Conservation (phyloP, 2,329 filamentous ascomycete genomes). For the Bipolaris oryzae region DNA sequence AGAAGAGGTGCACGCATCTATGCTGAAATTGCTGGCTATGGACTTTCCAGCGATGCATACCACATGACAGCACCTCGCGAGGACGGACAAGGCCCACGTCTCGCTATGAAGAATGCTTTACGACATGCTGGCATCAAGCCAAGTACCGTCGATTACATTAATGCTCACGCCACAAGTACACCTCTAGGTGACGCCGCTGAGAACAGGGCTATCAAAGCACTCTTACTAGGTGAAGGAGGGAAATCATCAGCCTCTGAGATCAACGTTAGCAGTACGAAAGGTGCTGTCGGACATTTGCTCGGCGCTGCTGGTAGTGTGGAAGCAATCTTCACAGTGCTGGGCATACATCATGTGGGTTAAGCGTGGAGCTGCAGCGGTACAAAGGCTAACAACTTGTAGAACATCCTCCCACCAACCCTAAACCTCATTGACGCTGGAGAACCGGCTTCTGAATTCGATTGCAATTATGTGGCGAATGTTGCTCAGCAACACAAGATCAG, state of each 20-base stretch:
- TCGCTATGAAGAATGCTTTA: conserved; percentile 85
- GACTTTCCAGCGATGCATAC: conserved; percentile 85
- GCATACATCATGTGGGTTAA: conserved; percentile 74
- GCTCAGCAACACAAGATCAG: conserved; percentile 73
- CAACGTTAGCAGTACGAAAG: conserved; percentile 92
- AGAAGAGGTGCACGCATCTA: conserved; percentile 80
- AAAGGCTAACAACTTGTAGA: conserved; percentile 56
- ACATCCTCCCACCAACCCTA: conserved; percentile 80
- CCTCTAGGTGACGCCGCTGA: conserved; percentile 85
- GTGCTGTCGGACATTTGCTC: conserved; percentile 86
- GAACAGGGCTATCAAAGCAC: conserved; percentile 76
- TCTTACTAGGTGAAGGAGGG: conserved; percentile 78
- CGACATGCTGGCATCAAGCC: conserved; percentile 73
- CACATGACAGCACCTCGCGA: conserved; percentile 91
- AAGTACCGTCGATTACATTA: conserved; percentile 81
- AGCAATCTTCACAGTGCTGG: conserved; percentile 81
- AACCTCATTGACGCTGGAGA: conserved; percentile 72
- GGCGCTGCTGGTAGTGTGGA: conserved; percentile 92
- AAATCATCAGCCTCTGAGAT: conserved; percentile 66
- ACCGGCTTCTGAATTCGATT: conserved; percentile 68
- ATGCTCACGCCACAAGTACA: conserved; percentile 93
- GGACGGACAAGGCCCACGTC: conserved; percentile 79
- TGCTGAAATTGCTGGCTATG: conserved; percentile 87
- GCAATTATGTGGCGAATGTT: conserved; percentile 80
- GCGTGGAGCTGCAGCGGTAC: neutral